phyloP scores from a whole-genome alignment of 192 early-diverging fungal species.

The Coemansia sp. region DNA sequence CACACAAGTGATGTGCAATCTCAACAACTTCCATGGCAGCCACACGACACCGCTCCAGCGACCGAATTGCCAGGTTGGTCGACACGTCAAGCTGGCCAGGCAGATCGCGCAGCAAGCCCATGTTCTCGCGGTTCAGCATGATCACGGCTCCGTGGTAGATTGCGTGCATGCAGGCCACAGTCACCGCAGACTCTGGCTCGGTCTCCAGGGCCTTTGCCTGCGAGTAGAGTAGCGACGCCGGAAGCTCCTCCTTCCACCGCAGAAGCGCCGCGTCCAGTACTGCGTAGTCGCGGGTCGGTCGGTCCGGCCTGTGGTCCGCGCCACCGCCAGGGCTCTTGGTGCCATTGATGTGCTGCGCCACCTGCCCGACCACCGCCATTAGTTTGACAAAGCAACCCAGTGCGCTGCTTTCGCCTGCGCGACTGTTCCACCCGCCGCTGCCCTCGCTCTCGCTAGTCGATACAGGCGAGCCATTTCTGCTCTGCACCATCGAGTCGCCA shows the following conservation, averaged over 20 bases:
- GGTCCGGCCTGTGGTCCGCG: conserved; percentile 1
- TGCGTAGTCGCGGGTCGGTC: conserved; percentile 14
- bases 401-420: conserved; percentile 22
- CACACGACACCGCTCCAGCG: conserved; percentile 45
- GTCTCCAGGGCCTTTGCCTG: conserved; percentile 14
- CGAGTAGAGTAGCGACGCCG: conserved; percentile 24
- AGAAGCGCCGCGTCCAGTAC: conserved; percentile 38
- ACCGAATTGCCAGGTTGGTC: conserved; percentile 44
- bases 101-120: conserved; percentile 37
- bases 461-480: conserved; percentile 16
- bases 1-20: conserved; percentile 42
- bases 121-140: conserved; percentile 53
- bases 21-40: conserved; percentile 52
- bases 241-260: conserved; percentile 52
- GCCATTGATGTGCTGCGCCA: conserved; percentile 47
- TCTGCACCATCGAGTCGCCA: conserved; percentile 20
- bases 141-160: conserved; percentile 49
- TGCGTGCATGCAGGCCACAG: conserved; percentile 46
- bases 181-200: conserved; percentile 33
- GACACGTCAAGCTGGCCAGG: conserved; percentile 50
- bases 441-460: neutral
- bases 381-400: conserved; percentile 51
- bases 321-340: conserved; percentile 7
- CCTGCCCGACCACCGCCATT: conserved; percentile 48
- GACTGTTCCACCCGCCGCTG: conserved; percentile 21